phyloP scores from a whole-genome alignment of 2,329 filamentous ascomycete species.

The Aschersonia sp. region DNA sequence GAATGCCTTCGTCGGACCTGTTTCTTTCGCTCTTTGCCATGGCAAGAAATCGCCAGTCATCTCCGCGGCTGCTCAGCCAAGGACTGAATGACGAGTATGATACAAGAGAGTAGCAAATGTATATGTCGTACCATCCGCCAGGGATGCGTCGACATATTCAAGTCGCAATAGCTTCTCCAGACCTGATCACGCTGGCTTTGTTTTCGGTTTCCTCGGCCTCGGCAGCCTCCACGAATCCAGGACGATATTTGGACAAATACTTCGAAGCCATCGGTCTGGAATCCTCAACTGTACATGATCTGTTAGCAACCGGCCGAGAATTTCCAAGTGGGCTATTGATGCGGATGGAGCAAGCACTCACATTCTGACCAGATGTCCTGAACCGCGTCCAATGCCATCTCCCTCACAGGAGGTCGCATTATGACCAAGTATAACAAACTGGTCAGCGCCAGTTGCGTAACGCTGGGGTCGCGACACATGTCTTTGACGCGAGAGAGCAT shows the following conservation, averaged over 20 bases:
- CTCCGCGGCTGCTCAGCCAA: no score
- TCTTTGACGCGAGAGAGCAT: conserved; percentile 61
- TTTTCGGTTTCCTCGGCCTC: conserved; percentile 11
- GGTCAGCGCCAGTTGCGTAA: conserved; percentile 47
- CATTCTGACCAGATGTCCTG: conserved; percentile 54
- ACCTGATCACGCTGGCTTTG: conserved; percentile 6
- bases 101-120: neutral
- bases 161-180: conserved; percentile 16
- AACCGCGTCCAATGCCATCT: conserved; percentile 49
- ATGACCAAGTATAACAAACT: conserved; percentile 54
- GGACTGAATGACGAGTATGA: no score
- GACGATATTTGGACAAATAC: conserved; percentile 47
- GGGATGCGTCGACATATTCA: conserved; percentile 6
- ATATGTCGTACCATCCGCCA: neutral
- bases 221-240: conserved; percentile 28
- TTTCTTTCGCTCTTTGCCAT: no score
- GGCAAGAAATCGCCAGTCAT: no score
- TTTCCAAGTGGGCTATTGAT: neutral
- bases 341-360: conserved; percentile 23
- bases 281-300: conserved; percentile 36
- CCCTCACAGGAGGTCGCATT: conserved; percentile 50
- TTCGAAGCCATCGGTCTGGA: conserved; percentile 47
- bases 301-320: neutral
- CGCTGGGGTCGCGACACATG: conserved; percentile 51
- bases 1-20: no score